phyloP scores from a whole-genome alignment of 1,284 basidiomycete genomes.

The Anthracocystis walkeri region DNA sequence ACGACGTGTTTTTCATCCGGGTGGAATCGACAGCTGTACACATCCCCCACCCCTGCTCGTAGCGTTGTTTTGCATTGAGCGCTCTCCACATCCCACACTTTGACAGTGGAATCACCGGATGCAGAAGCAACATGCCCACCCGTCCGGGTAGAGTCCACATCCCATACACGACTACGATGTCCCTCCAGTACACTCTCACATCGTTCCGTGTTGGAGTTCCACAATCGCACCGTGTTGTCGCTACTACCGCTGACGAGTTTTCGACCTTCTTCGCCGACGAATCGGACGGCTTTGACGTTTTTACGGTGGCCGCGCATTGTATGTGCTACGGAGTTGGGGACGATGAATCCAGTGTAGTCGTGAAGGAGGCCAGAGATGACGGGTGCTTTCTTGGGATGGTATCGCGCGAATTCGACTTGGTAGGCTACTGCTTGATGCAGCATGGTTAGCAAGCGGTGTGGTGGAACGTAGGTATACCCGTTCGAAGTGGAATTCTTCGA shows the following conservation, averaged over 20 bases:
- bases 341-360: slow-evolving; percentile 61
- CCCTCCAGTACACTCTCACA: slow-evolving; percentile 68
- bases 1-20: slow-evolving; percentile 70
- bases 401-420: slow-evolving; percentile 70
- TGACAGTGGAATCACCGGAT: slow-evolving; percentile 71
- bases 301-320: slow-evolving; percentile 70
- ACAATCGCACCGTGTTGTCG: slow-evolving; percentile 65
- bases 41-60: slow-evolving; percentile 69
- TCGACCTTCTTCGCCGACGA: slow-evolving; percentile 69
- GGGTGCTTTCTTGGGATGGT: slow-evolving; percentile 67
- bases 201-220: slow-evolving; percentile 60
- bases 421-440: slow-evolving; percentile 72
- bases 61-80: slow-evolving; percentile 49
- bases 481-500: slow-evolving; percentile 11
- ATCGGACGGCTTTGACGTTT: slow-evolving; percentile 72
- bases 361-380: slow-evolving; percentile 64
- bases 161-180: slow-evolving; percentile 72
- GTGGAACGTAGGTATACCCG: slow-evolving; percentile 68
- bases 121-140: slow-evolving; percentile 69
- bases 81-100: slow-evolving; percentile 70
- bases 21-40: slow-evolving; percentile 72
- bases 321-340: slow-evolving; percentile 55
- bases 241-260: slow-evolving; percentile 71
- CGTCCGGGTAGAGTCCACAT: slow-evolving; percentile 66
- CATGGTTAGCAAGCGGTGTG: slow-evolving; percentile 70